Conservation (phyloP, 805 yeast genomes). For the Candida montana region DNA sequence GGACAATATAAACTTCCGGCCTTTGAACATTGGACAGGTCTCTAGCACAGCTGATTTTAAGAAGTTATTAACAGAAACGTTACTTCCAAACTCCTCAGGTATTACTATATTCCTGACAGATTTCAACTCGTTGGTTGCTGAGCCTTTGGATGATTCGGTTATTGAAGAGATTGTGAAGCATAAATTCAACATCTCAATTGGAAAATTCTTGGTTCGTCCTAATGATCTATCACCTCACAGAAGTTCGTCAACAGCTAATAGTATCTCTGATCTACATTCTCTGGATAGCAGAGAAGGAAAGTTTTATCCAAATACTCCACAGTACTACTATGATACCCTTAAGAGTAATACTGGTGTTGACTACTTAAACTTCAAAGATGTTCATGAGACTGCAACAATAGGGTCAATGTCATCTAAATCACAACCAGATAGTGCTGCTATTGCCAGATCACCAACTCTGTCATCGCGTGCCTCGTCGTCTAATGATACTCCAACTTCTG, state of each 20-base stretch:
- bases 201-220: conserved; percentile 30
- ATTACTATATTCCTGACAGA: conserved; percentile 60
- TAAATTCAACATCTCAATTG: conserved; percentile 29
- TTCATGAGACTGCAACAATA: conserved; percentile 1
- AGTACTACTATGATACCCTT: conserved; percentile 45
- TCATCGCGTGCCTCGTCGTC: neutral
- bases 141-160: conserved; percentile 45
- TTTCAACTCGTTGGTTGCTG: conserved; percentile 55
- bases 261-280: conserved; percentile 49
- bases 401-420: neutral
- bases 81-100: conserved; percentile 26
- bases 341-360: conserved; percentile 33
- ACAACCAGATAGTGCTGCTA: neutral
- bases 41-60: conserved; percentile 34
- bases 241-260: conserved; percentile 34
- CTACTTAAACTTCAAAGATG: conserved; percentile 49
- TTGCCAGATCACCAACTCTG: neutral
- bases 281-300: conserved; percentile 40
- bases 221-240: conserved; percentile 32
- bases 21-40: conserved; percentile 37
- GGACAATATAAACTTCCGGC: conserved; percentile 54
- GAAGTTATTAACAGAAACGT: conserved; percentile 30
- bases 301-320: conserved; percentile 63
- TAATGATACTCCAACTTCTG: neutral
- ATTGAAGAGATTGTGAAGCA: conserved; percentile 33